A percentile compares a stretch with the other conserved stretches of the same genome.
These are phyloP conservation scores for Penicillium brevicompactum DNA, from an alignment of 2,329 filamentous ascomycete genomes.

Conservation along the genomic window DNA sequence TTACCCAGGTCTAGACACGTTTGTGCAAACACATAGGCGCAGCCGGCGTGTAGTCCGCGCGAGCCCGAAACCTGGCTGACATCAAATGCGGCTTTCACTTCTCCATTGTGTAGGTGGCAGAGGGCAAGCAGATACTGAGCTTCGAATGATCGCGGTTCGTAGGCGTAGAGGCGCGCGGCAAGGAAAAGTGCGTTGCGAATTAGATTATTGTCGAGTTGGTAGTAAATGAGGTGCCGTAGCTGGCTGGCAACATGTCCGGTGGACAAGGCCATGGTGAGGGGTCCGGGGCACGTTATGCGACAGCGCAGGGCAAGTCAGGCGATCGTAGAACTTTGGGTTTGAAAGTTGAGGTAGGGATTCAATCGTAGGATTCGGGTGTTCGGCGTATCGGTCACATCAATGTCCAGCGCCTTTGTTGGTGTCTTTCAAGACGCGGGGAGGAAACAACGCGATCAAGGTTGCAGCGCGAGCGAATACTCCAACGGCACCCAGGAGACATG, in stretches of 20 bases:
- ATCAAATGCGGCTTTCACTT: conserved; percentile 84
- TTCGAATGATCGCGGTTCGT: conserved; percentile 79
- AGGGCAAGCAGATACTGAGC: conserved; percentile 80
- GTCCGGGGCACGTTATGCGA: conserved; percentile 5
- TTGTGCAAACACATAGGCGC: conserved; percentile 89
- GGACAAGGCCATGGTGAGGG: conserved; percentile 56
- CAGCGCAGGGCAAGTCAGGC: not conserved
- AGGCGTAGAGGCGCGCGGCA: conserved; percentile 79
- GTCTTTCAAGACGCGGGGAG: conserved; percentile 23
- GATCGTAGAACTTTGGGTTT: not conserved
- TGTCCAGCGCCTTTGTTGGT: conserved; percentile 5
- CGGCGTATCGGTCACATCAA: conserved; percentile 18
- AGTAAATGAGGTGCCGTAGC: conserved; percentile 67
- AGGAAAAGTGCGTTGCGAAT: conserved; percentile 92
- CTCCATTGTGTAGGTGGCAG: conserved; percentile 79
- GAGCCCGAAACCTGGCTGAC: conserved; percentile 71
- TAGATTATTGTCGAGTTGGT: conserved; percentile 85
- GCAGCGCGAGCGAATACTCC: conserved; percentile 14
- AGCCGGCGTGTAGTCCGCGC: conserved; percentile 77
- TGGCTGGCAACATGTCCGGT: conserved; percentile 60
- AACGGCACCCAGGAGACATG: conserved; percentile 18
- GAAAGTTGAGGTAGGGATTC: conserved; percentile 3
- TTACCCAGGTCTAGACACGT: conserved; percentile 78
- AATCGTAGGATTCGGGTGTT: conserved; percentile 7
- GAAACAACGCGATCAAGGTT: conserved; percentile 19